Base-by-base conservation (phyloP, 2,329 filamentous ascomycete genomes). In the Coniochaeta sp. region DNA sequence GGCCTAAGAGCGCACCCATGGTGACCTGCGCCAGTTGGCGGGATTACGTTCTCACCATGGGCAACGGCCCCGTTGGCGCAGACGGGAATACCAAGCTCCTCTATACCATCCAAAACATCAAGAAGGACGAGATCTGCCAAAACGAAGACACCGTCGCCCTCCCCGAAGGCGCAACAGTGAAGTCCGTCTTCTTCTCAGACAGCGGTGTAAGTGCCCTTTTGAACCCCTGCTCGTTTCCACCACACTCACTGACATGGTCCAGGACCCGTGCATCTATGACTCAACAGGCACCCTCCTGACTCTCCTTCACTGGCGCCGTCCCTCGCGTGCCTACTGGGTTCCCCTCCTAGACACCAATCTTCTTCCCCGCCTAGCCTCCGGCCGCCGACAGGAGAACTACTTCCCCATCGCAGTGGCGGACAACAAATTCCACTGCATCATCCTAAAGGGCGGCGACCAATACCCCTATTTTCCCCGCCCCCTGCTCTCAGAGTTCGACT, bases 241-340 rank as follows among this genome's bases (percentile, higher is more conserved):
- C 35, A n/a, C 13, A 8, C 16, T 13, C 32, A 20, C 47, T 14
- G 49, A 35, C n/a, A 16, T 16, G 4, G 14, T 9, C 13, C 30
- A 90, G 86, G 91, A 99, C 61, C 94, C 94, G 6, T 96, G 90
- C 67, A 91, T 97, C 53, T 99, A 97, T 68, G 94, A 97, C 67
- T 90, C 89, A 5, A 89, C 89, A 2, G 94, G 95, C 35, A 90
- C 92, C 1, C 76, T 99, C 1, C 78, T 97, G 12, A 87, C 92
- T 1, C 79, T 97, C 2, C 77, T 95, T 42, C 91, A 96, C 69
- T 99, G 94, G 94, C 86, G 94, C 8, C 85, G 78, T 20, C 85
- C 86, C 1, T 89, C 88, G 4, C 86, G 94, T 63, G 94, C 91
- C 9, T 85, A 81, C 53, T 99, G 94, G 94, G 83, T 95, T 2